Evolutionary conservation across 2,329 filamentous ascomycete species (phyloP).

Genomic region (Colletotrichum siamense): DNA sequence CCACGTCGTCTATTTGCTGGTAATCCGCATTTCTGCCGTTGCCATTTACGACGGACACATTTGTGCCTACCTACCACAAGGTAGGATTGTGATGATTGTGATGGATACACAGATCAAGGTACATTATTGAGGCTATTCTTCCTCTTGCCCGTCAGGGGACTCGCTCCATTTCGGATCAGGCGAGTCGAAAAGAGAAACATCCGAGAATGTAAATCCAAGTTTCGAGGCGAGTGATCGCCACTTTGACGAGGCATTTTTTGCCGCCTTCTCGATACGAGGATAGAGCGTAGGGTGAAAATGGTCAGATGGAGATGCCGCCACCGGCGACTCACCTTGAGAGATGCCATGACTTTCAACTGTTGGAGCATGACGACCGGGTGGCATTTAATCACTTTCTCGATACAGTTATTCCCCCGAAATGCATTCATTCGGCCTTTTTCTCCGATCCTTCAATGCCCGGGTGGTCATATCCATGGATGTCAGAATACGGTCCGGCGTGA

Average conservation of each 20-base stretch:
- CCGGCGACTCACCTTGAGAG: neutral
- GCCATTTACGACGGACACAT: neutral
- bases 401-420: neutral
- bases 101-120: too few relatives aligned
- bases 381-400: neutral
- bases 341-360: neutral
- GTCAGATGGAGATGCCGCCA: neutral
- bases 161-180: neutral
- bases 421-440: neutral
- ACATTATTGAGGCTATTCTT: too few relatives aligned
- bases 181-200: neutral
- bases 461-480: neutral
- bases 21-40: fast-evolving
- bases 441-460: neutral
- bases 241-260: neutral
- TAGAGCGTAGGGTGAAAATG: neutral
- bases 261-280: neutral
- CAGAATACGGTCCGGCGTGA: neutral
- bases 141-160: fast-evolving
- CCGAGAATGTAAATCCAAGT: neutral
- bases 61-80: neutral
- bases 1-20: too few relatives aligned
- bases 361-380: neutral
- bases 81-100: too few relatives aligned
- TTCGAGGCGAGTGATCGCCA: neutral